Conservation (phyloP, 352 stramenopile genomes). For the Pythium utonaiense region DNA sequence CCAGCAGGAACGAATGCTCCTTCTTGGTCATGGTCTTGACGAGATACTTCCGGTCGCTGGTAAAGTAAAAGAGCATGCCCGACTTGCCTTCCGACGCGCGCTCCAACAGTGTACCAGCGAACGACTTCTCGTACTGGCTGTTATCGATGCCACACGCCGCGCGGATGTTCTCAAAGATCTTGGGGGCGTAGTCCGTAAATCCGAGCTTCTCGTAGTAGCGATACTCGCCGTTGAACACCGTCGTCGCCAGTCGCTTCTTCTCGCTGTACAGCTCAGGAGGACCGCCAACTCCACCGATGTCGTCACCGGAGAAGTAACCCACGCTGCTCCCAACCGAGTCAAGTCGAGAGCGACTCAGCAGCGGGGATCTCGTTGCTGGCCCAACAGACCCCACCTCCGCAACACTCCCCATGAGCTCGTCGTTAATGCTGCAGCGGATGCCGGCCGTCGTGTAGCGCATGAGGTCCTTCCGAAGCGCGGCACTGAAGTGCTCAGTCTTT, state of each 20-base stretch:
- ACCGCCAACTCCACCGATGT: conserved; percentile 22
- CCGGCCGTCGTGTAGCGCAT: conserved; percentile 85
- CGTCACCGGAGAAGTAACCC: conserved; percentile 41
- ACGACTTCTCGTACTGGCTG: conserved; percentile 78
- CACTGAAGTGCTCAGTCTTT: conserved; percentile 79
- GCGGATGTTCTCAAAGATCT: conserved; percentile 83
- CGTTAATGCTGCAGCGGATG: conserved; percentile 75
- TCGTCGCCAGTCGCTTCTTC: conserved; percentile 79
- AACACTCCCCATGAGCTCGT: conserved; percentile 29
- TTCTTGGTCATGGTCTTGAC: conserved; percentile 90
- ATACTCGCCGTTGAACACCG: conserved; percentile 79
- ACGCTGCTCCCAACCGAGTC: conserved; percentile 26
- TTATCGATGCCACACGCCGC: conserved; percentile 75
- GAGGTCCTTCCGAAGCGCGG: conserved; percentile 72
- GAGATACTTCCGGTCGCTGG: conserved; percentile 78
- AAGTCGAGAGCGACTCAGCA: conserved; percentile 12
- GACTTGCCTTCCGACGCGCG: conserved; percentile 83
- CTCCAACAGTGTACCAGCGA: conserved; percentile 79
- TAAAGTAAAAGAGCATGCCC: conserved; percentile 88
- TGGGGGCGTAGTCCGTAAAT: conserved; percentile 83
- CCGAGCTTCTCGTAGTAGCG: conserved; percentile 85
- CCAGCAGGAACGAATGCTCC: conserved; percentile 80
- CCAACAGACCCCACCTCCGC: neutral
- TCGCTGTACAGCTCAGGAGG: conserved; percentile 66
- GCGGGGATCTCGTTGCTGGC: conserved; percentile 4